phyloP scores from a whole-genome alignment of 208 protist species.

The Trichomonas tenax region DNA sequence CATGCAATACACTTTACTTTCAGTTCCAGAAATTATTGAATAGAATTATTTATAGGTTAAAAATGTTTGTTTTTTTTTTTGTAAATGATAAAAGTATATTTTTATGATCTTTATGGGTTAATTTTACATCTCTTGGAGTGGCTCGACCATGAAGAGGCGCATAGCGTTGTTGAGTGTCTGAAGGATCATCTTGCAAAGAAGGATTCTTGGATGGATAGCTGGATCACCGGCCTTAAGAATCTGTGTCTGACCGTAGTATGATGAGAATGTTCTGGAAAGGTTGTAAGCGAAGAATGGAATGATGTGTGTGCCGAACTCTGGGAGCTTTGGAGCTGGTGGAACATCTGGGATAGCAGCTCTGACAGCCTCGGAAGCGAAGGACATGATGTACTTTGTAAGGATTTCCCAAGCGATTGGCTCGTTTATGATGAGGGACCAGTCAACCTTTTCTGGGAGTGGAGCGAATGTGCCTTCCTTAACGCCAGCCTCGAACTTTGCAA shows the following conservation, averaged over 20 bases:
- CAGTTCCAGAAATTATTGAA: neutral
- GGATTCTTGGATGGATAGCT: neutral
- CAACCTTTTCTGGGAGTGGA: neutral
- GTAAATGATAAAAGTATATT: no score
- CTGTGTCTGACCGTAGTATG: neutral
- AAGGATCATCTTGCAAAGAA: neutral
- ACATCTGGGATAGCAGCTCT: neutral
- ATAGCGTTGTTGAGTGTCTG: neutral
- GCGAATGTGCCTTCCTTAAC: neutral
- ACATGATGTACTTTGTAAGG: constrained; percentile 1
- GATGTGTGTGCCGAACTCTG: neutral
- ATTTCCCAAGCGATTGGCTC: neutral
- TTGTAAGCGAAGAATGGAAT: neutral
- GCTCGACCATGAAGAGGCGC: neutral
- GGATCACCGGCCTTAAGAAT: neutral
- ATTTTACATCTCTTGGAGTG: constrained; percentile 9
- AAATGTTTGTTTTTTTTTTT: neutral
- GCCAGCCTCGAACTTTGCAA: constrained; percentile 36
- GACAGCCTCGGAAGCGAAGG: neutral
- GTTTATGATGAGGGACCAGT: neutral
- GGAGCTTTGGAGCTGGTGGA: neutral
- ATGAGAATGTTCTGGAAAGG: neutral
- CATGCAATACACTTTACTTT: neutral
- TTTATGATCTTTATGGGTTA: no score
- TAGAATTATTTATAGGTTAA: neutral